Conservation (phyloP, 305 asterid species). For the Petunia hybrid region DNA sequence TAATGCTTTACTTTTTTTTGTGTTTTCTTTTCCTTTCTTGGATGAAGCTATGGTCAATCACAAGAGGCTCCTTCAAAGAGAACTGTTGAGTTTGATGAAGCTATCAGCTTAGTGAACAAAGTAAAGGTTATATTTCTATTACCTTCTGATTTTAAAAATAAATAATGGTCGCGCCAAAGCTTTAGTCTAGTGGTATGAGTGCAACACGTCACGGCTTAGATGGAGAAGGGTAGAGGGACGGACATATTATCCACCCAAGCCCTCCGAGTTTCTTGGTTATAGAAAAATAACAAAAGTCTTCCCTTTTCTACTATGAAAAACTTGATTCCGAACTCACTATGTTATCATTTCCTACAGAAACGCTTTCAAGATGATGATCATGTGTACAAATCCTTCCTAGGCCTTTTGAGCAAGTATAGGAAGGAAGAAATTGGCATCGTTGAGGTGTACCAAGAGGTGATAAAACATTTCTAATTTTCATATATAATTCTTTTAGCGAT, state of each 20-base stretch:
- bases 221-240: no score
- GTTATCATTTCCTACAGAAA: constrained; percentile 65
- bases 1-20: no score
- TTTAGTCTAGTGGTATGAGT: no score
- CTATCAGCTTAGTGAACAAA: constrained; percentile 92
- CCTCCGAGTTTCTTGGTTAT: no score
- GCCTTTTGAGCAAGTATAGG: constrained; percentile 94
- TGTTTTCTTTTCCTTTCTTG: no score
- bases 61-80: constrained; percentile 81
- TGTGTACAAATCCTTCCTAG: constrained; percentile 93
- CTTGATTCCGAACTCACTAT: no score
- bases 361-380: constrained; percentile 91
- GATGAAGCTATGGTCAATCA: no score
- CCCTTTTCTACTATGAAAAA: no score
- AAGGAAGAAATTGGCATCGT: constrained; percentile 90
- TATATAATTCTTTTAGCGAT: not conserved
- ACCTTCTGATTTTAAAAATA: not conserved
- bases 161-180: no score
- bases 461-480: constrained; percentile 2
- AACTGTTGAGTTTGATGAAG: constrained; percentile 96
- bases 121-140: constrained; percentile 64
- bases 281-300: no score
- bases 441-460: constrained; percentile 95
- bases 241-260: no score
- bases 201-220: no score